Conservation (phyloP, 257 asterid genomes). For the Cinchona pubescens region DNA sequence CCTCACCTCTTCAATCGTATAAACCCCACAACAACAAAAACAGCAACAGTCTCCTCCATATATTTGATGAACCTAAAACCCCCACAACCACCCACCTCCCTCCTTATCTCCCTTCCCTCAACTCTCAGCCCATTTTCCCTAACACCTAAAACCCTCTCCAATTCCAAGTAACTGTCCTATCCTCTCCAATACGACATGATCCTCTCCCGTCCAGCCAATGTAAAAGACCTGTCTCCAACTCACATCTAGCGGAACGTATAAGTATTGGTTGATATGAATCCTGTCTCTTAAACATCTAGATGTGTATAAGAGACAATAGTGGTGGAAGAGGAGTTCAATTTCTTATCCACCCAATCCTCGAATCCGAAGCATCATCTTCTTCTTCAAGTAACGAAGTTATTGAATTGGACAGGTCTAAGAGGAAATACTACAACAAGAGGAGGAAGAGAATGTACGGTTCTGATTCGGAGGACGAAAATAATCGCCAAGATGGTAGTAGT, state of each 20-base stretch:
- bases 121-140: constrained; percentile 18
- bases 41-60: constrained; percentile 12
- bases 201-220: constrained; percentile 46
- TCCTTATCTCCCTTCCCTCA: constrained; percentile 16
- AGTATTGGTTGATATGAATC: too few relatives aligned
- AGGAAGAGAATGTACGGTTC: constrained; percentile 83
- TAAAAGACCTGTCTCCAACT: too few relatives aligned
- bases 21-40: constrained; percentile 20
- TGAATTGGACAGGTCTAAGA: constrained; percentile 60
- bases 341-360: too few relatives aligned
- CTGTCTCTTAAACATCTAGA: too few relatives aligned
- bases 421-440: constrained; percentile 75
- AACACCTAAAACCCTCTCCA: constrained; percentile 15
- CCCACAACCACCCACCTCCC: too few relatives aligned
- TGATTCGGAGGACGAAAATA: constrained; percentile 54
- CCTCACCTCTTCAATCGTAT: constrained; percentile 51
- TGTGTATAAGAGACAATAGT: too few relatives aligned
- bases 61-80: constrained; percentile 11
- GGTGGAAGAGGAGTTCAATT: too few relatives aligned
- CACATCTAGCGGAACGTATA: too few relatives aligned
- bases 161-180: constrained; percentile 71
- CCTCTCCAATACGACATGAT: constrained; percentile 92
- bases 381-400: constrained; percentile 1
- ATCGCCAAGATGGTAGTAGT: constrained; percentile 31
- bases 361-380: constrained; percentile 29